A percentile compares a stretch with the other conserved stretches of the same genome.
Conservation (phyloP, 371 early-diverging fungal genomes). For the Fennellomyces sp. region DNA sequence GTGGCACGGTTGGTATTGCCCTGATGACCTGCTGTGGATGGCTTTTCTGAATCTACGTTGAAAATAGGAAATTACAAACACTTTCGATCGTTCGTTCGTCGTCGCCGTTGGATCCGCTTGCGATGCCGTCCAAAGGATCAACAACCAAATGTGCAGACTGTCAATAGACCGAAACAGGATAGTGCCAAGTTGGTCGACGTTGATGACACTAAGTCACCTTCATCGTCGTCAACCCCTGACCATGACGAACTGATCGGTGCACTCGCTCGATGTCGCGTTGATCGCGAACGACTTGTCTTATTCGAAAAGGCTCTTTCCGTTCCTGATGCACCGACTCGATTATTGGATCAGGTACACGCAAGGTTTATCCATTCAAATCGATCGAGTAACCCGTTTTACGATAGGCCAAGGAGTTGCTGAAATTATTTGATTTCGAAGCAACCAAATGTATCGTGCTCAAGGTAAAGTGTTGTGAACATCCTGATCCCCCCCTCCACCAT, state of each 20-base stretch:
- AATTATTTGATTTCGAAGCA: background rate
- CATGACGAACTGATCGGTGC: constrained; percentile 8
- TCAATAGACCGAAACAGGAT: background rate
- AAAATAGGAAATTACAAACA: constrained; percentile 54
- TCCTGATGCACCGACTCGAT: constrained; percentile 10
- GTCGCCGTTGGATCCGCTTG: constrained; percentile 63
- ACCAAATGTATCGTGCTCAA: background rate
- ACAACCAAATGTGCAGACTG: background rate
- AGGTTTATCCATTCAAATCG: too few relatives aligned
- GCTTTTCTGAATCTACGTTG: too few relatives aligned
- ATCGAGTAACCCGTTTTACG: background rate
- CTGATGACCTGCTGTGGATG: too few relatives aligned
- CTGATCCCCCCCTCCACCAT: background rate
- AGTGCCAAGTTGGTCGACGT: constrained; percentile 10
- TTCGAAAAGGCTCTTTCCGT: constrained; percentile 17
- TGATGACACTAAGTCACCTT: background rate
- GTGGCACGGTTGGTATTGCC: constrained; percentile 54
- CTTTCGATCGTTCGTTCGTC: constrained; percentile 66
- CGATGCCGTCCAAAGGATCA: constrained; percentile 40
- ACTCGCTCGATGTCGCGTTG: constrained; percentile 30
- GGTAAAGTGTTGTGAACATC: background rate
- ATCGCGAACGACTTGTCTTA: constrained; percentile 38
- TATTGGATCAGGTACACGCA: constrained; percentile 21
- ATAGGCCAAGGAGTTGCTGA: background rate
- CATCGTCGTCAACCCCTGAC: background rate